Percentiles rank a stretch among this genome's conserved stretches.
Conservation (phyloP, 306 rosid species). For the Vigna mungo region DNA sequence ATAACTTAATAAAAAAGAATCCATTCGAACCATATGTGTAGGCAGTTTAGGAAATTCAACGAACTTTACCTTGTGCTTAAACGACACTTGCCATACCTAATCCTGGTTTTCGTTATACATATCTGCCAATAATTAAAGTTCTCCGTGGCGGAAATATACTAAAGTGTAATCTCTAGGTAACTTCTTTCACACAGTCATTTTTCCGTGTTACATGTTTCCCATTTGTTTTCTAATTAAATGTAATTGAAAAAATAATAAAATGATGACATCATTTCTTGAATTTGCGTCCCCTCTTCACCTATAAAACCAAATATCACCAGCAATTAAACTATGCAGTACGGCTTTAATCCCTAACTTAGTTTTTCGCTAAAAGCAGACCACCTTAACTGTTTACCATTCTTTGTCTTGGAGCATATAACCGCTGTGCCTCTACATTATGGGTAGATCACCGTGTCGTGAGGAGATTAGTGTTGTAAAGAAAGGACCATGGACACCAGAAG, state of each 20-base stretch:
- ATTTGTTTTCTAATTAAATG: constrained; percentile 33
- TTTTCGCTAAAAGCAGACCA: background rate
- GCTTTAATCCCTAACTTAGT: constrained; percentile 26
- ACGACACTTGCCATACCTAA: constrained; percentile 67
- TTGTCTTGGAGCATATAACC: constrained; percentile 14
- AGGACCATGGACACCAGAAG: constrained; percentile 97
- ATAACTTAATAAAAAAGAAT: constrained; percentile 14
- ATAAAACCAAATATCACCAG: constrained; percentile 55
- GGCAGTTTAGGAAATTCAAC: constrained; percentile 46
- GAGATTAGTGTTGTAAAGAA: constrained; percentile 70
- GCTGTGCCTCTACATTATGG: constrained; percentile 56
- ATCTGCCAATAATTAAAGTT: background rate
- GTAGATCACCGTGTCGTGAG: constrained; percentile 76
- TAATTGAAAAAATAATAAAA: background rate
- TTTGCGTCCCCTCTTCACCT: constrained; percentile 47
- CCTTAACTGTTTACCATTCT: background rate
- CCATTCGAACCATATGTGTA: constrained; percentile 34
- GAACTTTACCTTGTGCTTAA: constrained; percentile 40
- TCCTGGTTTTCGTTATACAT: constrained; percentile 39
- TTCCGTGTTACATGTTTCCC: constrained; percentile 39
- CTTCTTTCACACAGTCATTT: constrained; percentile 44
- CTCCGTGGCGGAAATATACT: constrained; percentile 10
- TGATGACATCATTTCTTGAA: constrained; percentile 56
- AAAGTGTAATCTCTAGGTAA: constrained; percentile 44
- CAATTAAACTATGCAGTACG: constrained; percentile 16